A percentile compares a stretch with the other conserved stretches of the same genome.
Conservation (phyloP, 2,329 filamentous ascomycete species). For the Dothistroma pini region DNA sequence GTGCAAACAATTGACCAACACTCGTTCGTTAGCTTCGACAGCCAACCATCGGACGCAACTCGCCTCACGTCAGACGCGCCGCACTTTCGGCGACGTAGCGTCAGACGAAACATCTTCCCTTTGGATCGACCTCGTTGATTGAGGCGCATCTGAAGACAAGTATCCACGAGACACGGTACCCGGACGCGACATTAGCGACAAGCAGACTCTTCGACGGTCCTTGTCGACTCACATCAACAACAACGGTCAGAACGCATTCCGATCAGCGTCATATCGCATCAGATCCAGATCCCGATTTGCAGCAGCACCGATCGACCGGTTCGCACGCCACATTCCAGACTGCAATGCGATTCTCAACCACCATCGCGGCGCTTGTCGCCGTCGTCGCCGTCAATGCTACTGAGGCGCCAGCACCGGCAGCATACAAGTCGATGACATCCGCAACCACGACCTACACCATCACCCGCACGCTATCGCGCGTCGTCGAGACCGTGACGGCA, state of each 20-base stretch:
- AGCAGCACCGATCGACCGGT: slow-evolving; percentile 10
- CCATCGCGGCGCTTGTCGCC: slow-evolving; percentile 19
- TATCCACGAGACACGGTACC: slow-evolving; percentile 8
- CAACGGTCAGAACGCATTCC: slow-evolving; percentile 9
- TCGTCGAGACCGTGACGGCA: slow-evolving; percentile 28
- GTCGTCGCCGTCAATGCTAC: slow-evolving; percentile 16
- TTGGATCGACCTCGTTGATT: neutral
- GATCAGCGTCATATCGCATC: slow-evolving; percentile 14
- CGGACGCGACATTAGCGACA: slow-evolving; percentile 4
- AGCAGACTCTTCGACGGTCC: neutral
- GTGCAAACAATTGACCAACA: slow-evolving; percentile 5
- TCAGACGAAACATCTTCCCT: slow-evolving; percentile 17
- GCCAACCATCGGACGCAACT: neutral
- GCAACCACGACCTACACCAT: slow-evolving; percentile 26
- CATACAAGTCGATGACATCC: slow-evolving; percentile 11
- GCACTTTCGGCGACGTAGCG: slow-evolving; percentile 17
- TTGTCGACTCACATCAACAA: slow-evolving; percentile 8
- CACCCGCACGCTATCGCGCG: slow-evolving; percentile 28
- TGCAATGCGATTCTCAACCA: slow-evolving; percentile 27
- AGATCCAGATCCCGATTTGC: slow-evolving; percentile 7
- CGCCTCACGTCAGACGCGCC: neutral
- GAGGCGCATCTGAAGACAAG: slow-evolving; percentile 10
- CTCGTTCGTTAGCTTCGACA: slow-evolving; percentile 1
- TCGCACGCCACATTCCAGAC: slow-evolving; percentile 14
- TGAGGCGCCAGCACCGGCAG: slow-evolving; percentile 12